Evolutionary conservation across 2,329 filamentous ascomycete genomes (phyloP), one percentile per base, ranked within the genome.

Genomic region (Cadophora sp.): DNA sequence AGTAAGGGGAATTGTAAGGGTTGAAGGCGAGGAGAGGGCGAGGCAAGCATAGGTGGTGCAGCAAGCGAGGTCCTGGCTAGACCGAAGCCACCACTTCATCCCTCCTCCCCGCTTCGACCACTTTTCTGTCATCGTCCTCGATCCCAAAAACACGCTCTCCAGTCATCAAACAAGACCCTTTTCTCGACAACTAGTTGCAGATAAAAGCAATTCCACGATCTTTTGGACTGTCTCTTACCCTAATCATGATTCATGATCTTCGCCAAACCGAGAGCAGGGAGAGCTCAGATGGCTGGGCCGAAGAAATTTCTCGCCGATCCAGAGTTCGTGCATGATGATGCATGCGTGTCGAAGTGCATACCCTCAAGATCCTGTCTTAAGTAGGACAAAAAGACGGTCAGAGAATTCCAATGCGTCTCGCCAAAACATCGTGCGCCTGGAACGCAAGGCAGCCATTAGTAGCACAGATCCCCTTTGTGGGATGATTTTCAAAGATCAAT

Each of bases 391-490:
- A 43, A 19, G 40, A 56, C 27, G 31, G 64, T 40, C 43, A 53
- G 48, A 29, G 56, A 64, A 46, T 56, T 58, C 19, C 46, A 29
- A 27, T 26, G 24, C 37, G 29, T 58, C 22, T 27, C 14, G 29
- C 46, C 56, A 66, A 56, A 55, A 43, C 46, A 56, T 66, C 62
- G 58, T 66, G 59, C 64, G 64, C 48, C 48, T 48, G 64, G 50
- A 62, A 62, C 37, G 31, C 56, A 66, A 53, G 29, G 64, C 22
- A 55, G 64, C 58, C 48, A 62, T 31, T 31, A 34, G 37, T 55
- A n/a, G 19, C 58, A 55, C 56, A 19, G 27, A 55, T 46, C 46
- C 46, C 37, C 50, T 29, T 27, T 19, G 37, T 26, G 22, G 31
- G 51, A 14, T 27, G 24, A 46, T 22, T 56, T 48, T 43, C 51